These are phyloP conservation scores for Eragrostis nindensis DNA, from an alignment of 176 grass and related monocot species.

Conservation along the genomic window DNA sequence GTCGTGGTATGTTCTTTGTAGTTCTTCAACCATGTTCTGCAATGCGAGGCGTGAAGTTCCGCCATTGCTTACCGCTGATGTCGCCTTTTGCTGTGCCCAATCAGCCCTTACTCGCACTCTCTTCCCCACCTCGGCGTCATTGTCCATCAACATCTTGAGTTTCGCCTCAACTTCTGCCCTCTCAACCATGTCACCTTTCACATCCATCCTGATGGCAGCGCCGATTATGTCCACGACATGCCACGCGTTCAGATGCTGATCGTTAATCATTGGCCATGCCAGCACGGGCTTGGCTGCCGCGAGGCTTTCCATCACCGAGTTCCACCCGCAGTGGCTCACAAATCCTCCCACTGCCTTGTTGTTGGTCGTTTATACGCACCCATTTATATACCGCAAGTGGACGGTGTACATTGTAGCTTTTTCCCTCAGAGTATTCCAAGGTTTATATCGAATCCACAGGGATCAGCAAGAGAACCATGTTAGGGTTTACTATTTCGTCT, in stretches of 20 bases:
- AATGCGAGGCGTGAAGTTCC: constrained; percentile 42
- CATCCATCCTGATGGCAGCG: constrained; percentile 33
- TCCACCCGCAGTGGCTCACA: constrained; percentile 76
- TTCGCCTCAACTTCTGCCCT: constrained; percentile 44
- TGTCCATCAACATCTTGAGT: constrained; percentile 48
- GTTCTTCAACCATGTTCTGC: constrained; percentile 48
- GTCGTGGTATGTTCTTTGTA: neutral
- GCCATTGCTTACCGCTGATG: constrained; percentile 34
- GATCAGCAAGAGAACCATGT: too few relatives aligned
- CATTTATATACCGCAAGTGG: too few relatives aligned
- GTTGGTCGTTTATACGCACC: too few relatives aligned
- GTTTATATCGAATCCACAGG: too few relatives aligned
- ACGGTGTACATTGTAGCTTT: too few relatives aligned
- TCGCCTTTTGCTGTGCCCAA: constrained; percentile 15
- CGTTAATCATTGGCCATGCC: constrained; percentile 66
- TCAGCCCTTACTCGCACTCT: neutral
- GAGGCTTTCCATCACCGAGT: constrained; percentile 68
- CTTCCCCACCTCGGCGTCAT: constrained; percentile 11
- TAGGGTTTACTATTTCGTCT: too few relatives aligned
- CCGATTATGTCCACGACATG: constrained; percentile 56
- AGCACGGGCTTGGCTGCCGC: constrained; percentile 55
- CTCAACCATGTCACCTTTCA: neutral
- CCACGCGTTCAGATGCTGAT: constrained; percentile 62
- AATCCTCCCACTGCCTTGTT: constrained; percentile 47
- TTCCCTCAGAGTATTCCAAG: too few relatives aligned